Evolutionary conservation across 2,329 filamentous ascomycete species (phyloP).

Genomic region (Pseudophaeomoniella oleicola): DNA sequence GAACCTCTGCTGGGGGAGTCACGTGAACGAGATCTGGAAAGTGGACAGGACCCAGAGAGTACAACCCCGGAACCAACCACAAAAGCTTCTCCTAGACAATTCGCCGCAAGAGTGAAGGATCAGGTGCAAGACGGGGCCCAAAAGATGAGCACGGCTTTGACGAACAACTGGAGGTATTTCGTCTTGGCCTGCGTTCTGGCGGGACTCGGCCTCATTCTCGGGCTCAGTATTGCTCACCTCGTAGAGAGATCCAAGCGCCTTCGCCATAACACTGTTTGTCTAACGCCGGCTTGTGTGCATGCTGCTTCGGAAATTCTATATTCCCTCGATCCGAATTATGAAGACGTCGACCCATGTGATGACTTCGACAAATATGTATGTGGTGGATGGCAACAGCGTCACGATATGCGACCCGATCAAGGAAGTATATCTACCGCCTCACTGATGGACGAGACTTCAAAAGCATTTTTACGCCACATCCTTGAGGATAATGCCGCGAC

Average conservation of each 20-base stretch:
- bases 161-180: neutral
- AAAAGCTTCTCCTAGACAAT: neutral
- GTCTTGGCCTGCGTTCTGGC: neutral
- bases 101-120: too few species aligned
- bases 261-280: slow-evolving; percentile 25
- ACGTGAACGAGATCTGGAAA: neutral
- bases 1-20: neutral
- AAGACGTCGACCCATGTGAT: slow-evolving; percentile 51
- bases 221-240: neutral
- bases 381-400: slow-evolving; percentile 48
- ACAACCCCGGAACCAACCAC: neutral
- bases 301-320: slow-evolving; percentile 48
- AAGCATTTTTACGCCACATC: slow-evolving; percentile 46
- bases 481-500: slow-evolving; percentile 37
- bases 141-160: neutral
- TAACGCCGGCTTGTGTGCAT: slow-evolving; percentile 47
- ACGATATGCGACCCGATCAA: slow-evolving; percentile 53
- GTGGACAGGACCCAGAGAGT: neutral
- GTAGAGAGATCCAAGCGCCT: neutral
- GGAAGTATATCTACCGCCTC: slow-evolving; percentile 45
- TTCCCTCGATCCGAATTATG: slow-evolving; percentile 47
- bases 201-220: neutral
- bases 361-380: slow-evolving; percentile 55
- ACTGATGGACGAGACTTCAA: slow-evolving; percentile 46
- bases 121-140: too few species aligned